phyloP scores from a whole-genome alignment of 1,284 basidiomycete genomes.

The Trichosporon faecale region DNA sequence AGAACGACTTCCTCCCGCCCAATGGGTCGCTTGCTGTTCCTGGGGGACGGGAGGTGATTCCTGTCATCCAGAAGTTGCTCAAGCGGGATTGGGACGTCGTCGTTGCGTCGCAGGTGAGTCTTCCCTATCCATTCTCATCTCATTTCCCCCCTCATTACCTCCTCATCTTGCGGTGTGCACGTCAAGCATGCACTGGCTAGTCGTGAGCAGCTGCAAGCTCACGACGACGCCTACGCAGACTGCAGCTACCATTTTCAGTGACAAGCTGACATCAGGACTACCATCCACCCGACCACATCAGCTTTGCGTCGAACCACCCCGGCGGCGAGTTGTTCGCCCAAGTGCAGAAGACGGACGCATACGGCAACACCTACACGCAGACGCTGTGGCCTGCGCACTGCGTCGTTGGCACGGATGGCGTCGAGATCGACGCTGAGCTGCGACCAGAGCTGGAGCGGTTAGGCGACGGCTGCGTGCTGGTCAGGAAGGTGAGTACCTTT shows the following conservation, averaged over 20 bases:
- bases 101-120: conserved; percentile 55
- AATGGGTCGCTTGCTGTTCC: conserved; percentile 59
- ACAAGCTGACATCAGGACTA: conserved; percentile 40
- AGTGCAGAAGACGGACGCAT: conserved; percentile 45
- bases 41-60: conserved; percentile 55
- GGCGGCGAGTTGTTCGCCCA: conserved; percentile 53
- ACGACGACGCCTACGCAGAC: no score
- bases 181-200: no score
- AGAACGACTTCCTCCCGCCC: conserved; percentile 63
- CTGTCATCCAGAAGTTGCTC: conserved; percentile 56
- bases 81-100: conserved; percentile 55
- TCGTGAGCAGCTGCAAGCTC: no score
- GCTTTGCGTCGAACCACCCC: conserved; percentile 61
- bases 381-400: conserved; percentile 62
- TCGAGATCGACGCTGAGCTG: conserved; percentile 32
- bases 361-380: conserved; percentile 39
- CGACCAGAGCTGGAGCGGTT: conserved; percentile 22
- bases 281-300: conserved; percentile 62
- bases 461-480: conserved; percentile 33
- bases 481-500: conserved; percentile 43
- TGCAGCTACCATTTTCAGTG: no score
- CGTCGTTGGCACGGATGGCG: conserved; percentile 40
- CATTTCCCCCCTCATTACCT: no score
- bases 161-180: neutral
- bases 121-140: neutral